Conservation (phyloP, 2,329 filamentous ascomycete genomes). For the Beauveria sp. region DNA sequence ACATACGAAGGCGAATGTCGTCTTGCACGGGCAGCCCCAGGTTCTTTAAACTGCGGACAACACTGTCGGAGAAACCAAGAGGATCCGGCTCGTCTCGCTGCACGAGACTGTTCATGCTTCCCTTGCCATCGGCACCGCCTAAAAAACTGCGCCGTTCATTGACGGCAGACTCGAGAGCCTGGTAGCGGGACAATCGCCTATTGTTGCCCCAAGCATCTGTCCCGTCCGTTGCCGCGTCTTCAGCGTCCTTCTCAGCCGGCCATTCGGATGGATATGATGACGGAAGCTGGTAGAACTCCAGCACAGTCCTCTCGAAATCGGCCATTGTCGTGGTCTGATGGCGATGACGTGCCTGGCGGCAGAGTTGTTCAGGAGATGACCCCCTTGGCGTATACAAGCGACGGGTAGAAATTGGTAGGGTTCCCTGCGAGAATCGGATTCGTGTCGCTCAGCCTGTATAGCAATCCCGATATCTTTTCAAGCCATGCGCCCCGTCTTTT, state of each 20-base stretch:
- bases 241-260: constrained; percentile 71
- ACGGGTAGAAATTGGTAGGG: not conserved
- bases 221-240: constrained; percentile 56
- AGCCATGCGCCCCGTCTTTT: not conserved
- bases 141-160: constrained; percentile 59
- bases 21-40: constrained; percentile 77
- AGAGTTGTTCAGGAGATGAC: constrained; percentile 5
- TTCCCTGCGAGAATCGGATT: not conserved
- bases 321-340: constrained; percentile 38
- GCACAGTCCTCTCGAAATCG: constrained; percentile 67
- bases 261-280: constrained; percentile 74
- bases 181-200: constrained; percentile 70
- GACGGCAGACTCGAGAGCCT: constrained; percentile 69
- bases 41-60: constrained; percentile 70
- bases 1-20: constrained; percentile 66
- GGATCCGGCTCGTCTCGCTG: constrained; percentile 91
- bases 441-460: not conserved
- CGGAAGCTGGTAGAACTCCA: constrained; percentile 84
- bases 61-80: constrained; percentile 78
- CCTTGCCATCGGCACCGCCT: constrained; percentile 57
- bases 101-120: constrained; percentile 67
- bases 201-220: constrained; percentile 39
- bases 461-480: too few species aligned
- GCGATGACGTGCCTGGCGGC: constrained; percentile 4
- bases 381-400: not conserved